A percentile compares a stretch with the other conserved stretches of the same genome.
phyloP scores from a whole-genome alignment of 2,329 filamentous ascomycete species.

The Biscogniauxia mediterranea region DNA sequence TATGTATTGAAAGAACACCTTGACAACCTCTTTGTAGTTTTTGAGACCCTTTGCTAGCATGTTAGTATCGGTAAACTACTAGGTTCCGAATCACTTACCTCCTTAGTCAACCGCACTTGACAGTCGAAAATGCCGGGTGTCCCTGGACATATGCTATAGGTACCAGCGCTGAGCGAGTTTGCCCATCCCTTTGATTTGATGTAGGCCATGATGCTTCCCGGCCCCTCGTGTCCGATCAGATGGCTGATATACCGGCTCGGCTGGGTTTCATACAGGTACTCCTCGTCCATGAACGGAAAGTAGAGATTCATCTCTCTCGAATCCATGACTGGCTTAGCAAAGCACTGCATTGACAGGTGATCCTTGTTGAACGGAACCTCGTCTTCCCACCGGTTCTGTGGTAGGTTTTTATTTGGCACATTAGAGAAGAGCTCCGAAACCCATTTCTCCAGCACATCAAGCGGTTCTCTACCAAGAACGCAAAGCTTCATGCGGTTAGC shows the following conservation, averaged over 20 bases:
- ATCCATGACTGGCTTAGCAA: constrained; percentile 91
- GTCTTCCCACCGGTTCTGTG: constrained; percentile 54
- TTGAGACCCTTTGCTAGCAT: constrained; percentile 55
- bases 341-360: constrained; percentile 66
- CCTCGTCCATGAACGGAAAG: constrained; percentile 85
- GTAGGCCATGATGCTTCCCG: constrained; percentile 86
- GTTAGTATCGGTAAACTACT: constrained; percentile 13
- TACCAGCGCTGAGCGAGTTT: constrained; percentile 76
- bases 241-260: constrained; percentile 86
- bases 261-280: constrained; percentile 73
- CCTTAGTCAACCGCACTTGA: constrained; percentile 76
- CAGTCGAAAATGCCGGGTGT: constrained; percentile 75
- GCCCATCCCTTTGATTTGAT: constrained; percentile 90
- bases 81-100: constrained; percentile 47
- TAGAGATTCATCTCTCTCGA: constrained; percentile 74
- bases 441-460: constrained; percentile 83
- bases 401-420: constrained; percentile 78
- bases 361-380: constrained; percentile 49
- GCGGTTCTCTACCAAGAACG: constrained; percentile 74
- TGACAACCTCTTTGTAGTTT: constrained; percentile 78
- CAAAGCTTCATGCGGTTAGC: constrained; percentile 93
- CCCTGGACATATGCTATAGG: constrained; percentile 74
- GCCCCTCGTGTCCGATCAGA: constrained; percentile 87
- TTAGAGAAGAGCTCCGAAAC: constrained; percentile 78
- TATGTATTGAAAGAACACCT: constrained; percentile 88